These are phyloP conservation scores for Dictyostelium firmibasis DNA, from an alignment of 78 protist genomes.

Conservation along the genomic window DNA sequence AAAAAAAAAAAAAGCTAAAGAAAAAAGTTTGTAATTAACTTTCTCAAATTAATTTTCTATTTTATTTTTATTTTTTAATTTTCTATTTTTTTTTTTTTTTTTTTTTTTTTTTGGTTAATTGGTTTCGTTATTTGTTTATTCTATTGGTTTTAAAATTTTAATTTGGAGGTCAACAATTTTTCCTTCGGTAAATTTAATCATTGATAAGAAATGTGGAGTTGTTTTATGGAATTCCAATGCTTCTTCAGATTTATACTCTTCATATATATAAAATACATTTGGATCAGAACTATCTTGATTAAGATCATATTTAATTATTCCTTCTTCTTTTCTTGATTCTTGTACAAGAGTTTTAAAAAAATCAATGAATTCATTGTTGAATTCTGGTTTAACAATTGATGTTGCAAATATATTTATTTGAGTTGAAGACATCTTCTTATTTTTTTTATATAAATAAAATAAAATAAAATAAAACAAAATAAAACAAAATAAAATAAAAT, in stretches of 20 bases:
- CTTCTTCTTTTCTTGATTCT: not conserved
- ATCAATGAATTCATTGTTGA: not conserved
- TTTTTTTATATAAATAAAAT: no score
- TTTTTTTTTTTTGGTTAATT: no score
- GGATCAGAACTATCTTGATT: not conserved
- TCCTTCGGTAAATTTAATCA: not conserved
- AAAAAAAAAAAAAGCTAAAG: not conserved
- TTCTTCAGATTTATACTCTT: not conserved
- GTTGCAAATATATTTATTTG: not conserved
- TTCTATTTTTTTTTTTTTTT: no score
- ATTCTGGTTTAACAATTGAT: not conserved
- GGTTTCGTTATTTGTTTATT: no score
- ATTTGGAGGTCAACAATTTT: not conserved
- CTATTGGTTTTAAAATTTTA: not conserved
- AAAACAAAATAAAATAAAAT: no score
- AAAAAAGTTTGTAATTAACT: no score
- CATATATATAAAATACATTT: not conserved
- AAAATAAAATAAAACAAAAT: no score
- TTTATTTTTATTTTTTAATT: no score
- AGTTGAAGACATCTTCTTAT: not conserved
- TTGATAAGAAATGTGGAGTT: not conserved
- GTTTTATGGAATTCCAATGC: not conserved
- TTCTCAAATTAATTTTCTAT: no score
- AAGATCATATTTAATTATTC: not conserved
- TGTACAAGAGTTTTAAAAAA: not conserved